Base-by-base conservation (phyloP, 2,329 filamentous ascomycete genomes). In the Cercospora janseana region DNA sequence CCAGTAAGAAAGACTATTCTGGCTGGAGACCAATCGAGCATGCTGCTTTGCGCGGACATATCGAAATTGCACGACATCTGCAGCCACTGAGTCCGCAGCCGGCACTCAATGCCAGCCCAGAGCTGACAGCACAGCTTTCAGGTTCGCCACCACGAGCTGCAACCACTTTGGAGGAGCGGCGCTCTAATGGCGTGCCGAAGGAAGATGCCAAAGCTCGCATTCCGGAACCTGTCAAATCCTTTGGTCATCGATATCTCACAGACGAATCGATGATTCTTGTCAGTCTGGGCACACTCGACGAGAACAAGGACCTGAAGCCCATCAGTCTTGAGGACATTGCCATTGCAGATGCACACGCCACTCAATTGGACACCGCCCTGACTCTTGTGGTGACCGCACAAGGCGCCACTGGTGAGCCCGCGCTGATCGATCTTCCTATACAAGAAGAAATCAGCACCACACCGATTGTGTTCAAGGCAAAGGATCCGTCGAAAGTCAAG, bases 11-110 rank as follows among this genome's bases (percentile, higher is more conserved):
- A 4, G 93, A 98, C 68, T 86, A 85, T 0, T 96, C 90, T 35
- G 92, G 92, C 6, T 98, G 93, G 93, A 93, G 87, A 3, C 86
- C 91, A 1, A 89, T 86, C 66, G 93, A 98, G 66, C 93, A 98
- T 68, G 92, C 93, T 18, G 87, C 91, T 0, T 73, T 98, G 44
- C 79, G 93, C 66, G 93, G 93, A 0, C 91, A 98, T 67, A 79
- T 97, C 59, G 76, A 80, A 1, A 90, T 97, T 63, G 88, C 90
- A 4, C 76, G 78, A 35, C 79, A 82, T 27, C 77, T 97, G 15
- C 79, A 79, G 9, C 72, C 79, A 26, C 73, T 85, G 34, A 79
- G 72, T 8, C 70, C 71, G n/a, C 53, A 62, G 4, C 64, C 68
- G 9, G 62, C 61, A 52, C 35, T 65, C 44, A 34, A 63, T 46